phyloP scores from a whole-genome alignment of 306 rosid species.

The Mimosa bimucronata region DNA sequence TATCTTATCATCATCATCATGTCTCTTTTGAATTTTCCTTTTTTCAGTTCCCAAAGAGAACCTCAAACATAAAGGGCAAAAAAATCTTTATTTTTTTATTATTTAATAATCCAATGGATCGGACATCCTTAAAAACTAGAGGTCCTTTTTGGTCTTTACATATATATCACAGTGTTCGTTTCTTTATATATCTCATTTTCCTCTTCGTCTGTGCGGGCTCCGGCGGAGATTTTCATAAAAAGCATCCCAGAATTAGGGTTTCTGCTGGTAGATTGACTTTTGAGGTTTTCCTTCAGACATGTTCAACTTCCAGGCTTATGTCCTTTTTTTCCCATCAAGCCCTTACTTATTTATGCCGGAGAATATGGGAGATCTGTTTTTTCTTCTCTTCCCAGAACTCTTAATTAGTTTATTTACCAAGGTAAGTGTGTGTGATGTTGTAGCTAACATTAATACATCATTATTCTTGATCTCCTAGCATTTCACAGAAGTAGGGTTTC shows the following conservation, averaged over 20 bases:
- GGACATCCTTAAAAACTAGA: conserved; percentile 10
- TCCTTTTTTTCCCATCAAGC: neutral
- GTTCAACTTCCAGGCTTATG: conserved; percentile 22
- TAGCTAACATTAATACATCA: neutral
- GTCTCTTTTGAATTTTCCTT: conserved; percentile 16
- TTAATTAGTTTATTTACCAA: neutral
- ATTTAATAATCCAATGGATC: neutral
- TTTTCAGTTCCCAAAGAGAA: neutral
- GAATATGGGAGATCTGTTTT: neutral
- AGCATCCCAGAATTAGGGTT: conserved; percentile 49
- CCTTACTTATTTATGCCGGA: neutral
- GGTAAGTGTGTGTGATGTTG: neutral
- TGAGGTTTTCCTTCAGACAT: conserved; percentile 30
- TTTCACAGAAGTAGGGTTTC: conserved; percentile 42
- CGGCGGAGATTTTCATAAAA: conserved; percentile 38
- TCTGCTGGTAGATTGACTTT: conserved; percentile 32
- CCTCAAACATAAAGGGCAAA: neutral
- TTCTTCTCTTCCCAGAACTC: neutral
- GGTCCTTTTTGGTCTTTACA: conserved; percentile 49
- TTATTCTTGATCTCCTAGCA: neutral
- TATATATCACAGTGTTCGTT: conserved; percentile 20
- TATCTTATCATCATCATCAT: conserved; percentile 32
- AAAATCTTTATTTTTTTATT: neutral
- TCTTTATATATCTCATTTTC: conserved; percentile 36
- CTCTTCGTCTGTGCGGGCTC: conserved; percentile 28